Conservation (phyloP, 2,329 filamentous ascomycete genomes). For the Xylaria digitata region DNA sequence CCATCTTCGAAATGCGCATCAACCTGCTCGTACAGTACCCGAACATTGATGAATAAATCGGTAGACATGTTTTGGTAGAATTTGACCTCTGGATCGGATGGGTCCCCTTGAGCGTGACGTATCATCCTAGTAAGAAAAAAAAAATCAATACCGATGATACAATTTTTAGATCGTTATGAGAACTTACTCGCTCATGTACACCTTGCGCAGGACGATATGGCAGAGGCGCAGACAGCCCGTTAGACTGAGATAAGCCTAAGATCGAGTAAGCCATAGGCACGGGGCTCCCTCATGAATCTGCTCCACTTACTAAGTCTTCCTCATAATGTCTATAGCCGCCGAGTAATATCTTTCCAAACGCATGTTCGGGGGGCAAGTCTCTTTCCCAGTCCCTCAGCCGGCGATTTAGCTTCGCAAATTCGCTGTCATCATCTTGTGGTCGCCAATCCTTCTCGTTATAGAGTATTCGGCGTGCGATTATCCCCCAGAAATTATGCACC, state of each 20-base stretch:
- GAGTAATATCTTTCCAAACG: slow-evolving; percentile 58
- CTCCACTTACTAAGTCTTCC: slow-evolving; percentile 59
- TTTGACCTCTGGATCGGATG: slow-evolving; percentile 46
- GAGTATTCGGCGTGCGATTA: slow-evolving; percentile 61
- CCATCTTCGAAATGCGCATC: slow-evolving; percentile 62
- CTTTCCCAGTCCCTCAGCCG: slow-evolving; percentile 62
- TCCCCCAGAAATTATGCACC: slow-evolving; percentile 66
- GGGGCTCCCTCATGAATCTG: not conserved
- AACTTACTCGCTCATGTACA: slow-evolving; percentile 64
- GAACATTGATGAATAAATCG: slow-evolving; percentile 63
- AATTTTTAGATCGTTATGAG: not conserved
- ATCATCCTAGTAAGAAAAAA: slow-evolving; percentile 54
- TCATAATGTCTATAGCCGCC: slow-evolving; percentile 60
- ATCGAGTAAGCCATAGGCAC: slow-evolving; percentile 28
- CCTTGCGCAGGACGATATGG: slow-evolving; percentile 66
- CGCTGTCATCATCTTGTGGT: slow-evolving; percentile 61
- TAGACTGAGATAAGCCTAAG: slow-evolving; percentile 64
- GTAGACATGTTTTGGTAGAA: slow-evolving; percentile 59
- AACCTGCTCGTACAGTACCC: slow-evolving; percentile 61
- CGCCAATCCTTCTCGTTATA: slow-evolving; percentile 56
- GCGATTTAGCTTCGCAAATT: slow-evolving; percentile 58
- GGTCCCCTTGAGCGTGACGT: slow-evolving; percentile 54
- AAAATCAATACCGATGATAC: slow-evolving; percentile 11
- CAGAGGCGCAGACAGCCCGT: slow-evolving; percentile 67
- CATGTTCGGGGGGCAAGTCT: slow-evolving; percentile 59